Evolutionary conservation across 1,284 basidiomycete genomes (phyloP).

Genomic region (Tranzscheliella williamsii): DNA sequence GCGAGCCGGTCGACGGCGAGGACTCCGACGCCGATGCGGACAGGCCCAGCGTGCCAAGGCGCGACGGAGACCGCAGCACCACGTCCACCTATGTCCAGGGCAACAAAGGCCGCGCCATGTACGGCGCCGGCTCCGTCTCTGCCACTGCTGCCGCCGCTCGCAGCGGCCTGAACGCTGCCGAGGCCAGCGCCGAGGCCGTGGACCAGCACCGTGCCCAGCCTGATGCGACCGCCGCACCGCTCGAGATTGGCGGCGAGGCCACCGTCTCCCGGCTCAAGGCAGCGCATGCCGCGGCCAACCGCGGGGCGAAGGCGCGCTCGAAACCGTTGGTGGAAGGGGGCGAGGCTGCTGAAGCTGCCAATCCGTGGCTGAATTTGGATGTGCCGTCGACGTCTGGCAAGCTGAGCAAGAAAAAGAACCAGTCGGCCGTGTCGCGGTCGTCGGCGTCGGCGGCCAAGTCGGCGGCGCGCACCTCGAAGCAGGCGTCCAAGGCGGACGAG

Average conservation of each 20-base stretch:
- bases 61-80: neutral
- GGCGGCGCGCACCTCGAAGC: slow-evolving; percentile 19
- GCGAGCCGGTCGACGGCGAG: slow-evolving; percentile 16
- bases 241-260: slow-evolving; percentile 12
- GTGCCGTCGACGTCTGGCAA: slow-evolving; percentile 1
- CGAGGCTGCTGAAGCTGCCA: slow-evolving; percentile 7
- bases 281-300: neutral
- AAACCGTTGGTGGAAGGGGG: neutral
- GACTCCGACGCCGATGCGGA: slow-evolving; percentile 12
- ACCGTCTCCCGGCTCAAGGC: slow-evolving; percentile 3
- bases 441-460: slow-evolving; percentile 27
- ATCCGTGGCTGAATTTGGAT: slow-evolving; percentile 37
- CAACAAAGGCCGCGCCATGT: slow-evolving; percentile 47
- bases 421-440: slow-evolving; percentile 1
- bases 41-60: neutral
- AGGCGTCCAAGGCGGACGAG: slow-evolving; percentile 32
- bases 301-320: neutral
- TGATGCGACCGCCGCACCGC: neutral
- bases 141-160: too few species aligned
- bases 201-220: too few species aligned
- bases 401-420: slow-evolving; percentile 43
- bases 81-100: slow-evolving; percentile 13
- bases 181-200: neutral
- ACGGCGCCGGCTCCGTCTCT: slow-evolving; percentile 11
- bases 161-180: neutral